Evolutionary conservation across 352 stramenopile species (phyloP).

Genomic region (Pelagophyceae sp.): DNA sequence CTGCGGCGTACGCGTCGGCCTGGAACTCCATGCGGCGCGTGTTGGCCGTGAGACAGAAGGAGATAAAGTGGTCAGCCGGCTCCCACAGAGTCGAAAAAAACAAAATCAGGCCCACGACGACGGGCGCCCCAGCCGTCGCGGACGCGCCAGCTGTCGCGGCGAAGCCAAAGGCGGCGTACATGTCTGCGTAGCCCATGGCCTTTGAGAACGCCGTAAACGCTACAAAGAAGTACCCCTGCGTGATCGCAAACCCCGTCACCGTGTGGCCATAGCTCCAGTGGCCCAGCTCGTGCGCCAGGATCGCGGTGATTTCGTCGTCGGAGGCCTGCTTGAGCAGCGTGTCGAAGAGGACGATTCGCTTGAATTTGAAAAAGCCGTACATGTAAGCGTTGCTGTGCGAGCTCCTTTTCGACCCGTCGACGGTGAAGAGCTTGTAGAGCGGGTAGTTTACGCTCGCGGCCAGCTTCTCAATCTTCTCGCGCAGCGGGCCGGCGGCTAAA

Average conservation of each 20-base stretch:
- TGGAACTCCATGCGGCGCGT: slow-evolving; percentile 59
- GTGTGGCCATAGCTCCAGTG: slow-evolving; percentile 94
- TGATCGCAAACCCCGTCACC: slow-evolving; percentile 79
- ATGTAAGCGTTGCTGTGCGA: slow-evolving; percentile 79
- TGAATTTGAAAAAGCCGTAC: slow-evolving; percentile 91
- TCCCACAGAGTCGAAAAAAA: slow-evolving; percentile 59
- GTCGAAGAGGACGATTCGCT: slow-evolving; percentile 92
- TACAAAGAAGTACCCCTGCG: slow-evolving; percentile 69
- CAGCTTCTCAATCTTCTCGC: slow-evolving; percentile 78
- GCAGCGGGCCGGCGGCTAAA: slow-evolving; percentile 66
- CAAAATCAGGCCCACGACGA: slow-evolving; percentile 57
- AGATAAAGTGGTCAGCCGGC: slow-evolving; percentile 59
- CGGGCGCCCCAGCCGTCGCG: slow-evolving; percentile 38
- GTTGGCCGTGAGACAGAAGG: slow-evolving; percentile 54
- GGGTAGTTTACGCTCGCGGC: slow-evolving; percentile 80
- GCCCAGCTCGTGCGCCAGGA: slow-evolving; percentile 89
- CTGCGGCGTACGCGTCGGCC: slow-evolving; percentile 85
- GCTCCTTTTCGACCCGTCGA: slow-evolving; percentile 90
- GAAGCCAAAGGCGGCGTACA: slow-evolving; percentile 68
- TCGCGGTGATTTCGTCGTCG: slow-evolving; percentile 84
- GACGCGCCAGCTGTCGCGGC: slow-evolving; percentile 29
- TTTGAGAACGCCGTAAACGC: slow-evolving; percentile 65
- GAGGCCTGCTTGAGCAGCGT: slow-evolving; percentile 86
- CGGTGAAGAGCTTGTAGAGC: slow-evolving; percentile 92
- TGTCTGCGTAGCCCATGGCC: slow-evolving; percentile 39